A percentile compares a stretch with the other conserved stretches of the same genome.
These are phyloP conservation scores for Galeopsis tetrahit DNA, from an alignment of 257 asterid species.

Conservation along the genomic window DNA sequence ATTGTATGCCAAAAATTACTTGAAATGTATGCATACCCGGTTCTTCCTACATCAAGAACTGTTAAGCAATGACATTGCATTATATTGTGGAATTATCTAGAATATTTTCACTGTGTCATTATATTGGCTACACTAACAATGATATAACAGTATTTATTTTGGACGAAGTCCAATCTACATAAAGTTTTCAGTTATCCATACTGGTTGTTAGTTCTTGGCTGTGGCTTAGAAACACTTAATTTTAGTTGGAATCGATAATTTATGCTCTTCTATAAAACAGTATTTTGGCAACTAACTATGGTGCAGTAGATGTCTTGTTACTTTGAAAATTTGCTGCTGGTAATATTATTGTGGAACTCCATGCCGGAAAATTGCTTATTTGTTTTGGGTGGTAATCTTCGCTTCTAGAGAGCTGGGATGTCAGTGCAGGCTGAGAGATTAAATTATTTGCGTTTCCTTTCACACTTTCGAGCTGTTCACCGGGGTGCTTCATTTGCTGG, in stretches of 20 bases:
- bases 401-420: constrained; percentile 86
- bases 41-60: background rate
- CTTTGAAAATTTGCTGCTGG: background rate
- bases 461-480: constrained; percentile 98
- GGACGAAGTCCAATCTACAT: constrained; percentile 4
- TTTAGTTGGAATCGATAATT: constrained; percentile 2
- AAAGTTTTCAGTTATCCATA: background rate
- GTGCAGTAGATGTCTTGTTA: constrained; percentile 9
- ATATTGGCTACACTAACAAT: no score
- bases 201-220: background rate
- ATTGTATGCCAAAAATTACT: constrained; percentile 2
- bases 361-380: constrained; percentile 29
- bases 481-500: constrained; percentile 98
- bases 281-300: background rate
- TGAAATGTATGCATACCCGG: background rate
- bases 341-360: constrained; percentile 18
- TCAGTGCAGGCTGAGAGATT: constrained; percentile 91
- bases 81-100: background rate
- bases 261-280: background rate
- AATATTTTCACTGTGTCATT: background rate
- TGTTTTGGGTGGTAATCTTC: constrained; percentile 34
- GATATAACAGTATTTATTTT: background rate
- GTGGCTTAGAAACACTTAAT: background rate
- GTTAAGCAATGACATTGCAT: background rate
- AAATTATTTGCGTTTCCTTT: constrained; percentile 84